A percentile compares a stretch with the other conserved stretches of the same genome.
Conservation (phyloP, 371 early-diverging fungal species). For the Mucor velutinosus region DNA sequence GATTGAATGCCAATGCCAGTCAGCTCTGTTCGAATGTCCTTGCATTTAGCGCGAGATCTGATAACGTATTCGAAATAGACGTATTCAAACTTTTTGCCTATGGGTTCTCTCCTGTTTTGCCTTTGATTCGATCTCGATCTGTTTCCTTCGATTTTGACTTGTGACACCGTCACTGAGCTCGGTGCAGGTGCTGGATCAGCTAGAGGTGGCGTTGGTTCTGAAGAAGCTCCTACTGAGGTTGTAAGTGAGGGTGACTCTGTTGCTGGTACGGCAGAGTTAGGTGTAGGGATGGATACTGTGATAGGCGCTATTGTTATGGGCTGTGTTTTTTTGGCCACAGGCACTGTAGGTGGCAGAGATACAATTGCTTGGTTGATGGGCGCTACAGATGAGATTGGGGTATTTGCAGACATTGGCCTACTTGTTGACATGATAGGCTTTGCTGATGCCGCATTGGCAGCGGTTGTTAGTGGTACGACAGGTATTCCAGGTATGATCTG, state of each 20-base stretch:
- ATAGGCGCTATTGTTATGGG: no score
- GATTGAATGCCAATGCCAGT: background rate
- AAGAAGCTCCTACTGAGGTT: background rate
- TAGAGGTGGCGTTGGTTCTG: background rate
- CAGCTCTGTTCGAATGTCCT: background rate
- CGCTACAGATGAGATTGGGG: no score
- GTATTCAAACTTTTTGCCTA: background rate
- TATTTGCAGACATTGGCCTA: no score
- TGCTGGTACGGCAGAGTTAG: no score
- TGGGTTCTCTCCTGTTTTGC: background rate
- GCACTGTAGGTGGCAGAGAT: no score
- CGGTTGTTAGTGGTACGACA: no score
- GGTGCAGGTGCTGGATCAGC: background rate
- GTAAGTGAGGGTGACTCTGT: background rate
- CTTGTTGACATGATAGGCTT: no score
- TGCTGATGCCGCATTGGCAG: no score
- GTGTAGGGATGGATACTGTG: no score
- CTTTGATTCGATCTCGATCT: background rate
- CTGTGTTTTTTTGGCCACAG: no score
- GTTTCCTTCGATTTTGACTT: background rate
- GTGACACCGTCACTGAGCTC: background rate
- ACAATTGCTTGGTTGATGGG: no score
- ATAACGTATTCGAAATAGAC: background rate
- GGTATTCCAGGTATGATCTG: no score
- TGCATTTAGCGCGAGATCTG: background rate